Base-by-base conservation (phyloP, 305 asterid genomes). In the Fraxinus greggii region DNA sequence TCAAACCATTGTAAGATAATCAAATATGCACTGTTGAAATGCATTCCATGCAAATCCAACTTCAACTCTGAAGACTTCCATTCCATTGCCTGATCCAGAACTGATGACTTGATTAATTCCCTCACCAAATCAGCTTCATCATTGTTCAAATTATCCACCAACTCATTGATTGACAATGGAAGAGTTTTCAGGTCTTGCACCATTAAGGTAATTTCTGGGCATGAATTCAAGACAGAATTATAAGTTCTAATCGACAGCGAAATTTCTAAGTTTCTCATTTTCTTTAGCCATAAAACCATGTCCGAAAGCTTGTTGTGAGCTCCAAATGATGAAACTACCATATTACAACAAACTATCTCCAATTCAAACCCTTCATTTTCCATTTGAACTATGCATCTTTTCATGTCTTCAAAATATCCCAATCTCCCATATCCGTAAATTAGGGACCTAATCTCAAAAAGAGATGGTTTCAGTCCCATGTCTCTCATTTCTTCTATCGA, bases 11-110 rank as follows among this genome's bases (percentile, higher is more conserved):
- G 97, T 73, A 96, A 89, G 88, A 96, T 84, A 12, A 94, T 80
- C 92, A 96, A 75, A 88, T 90, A 96, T 3, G 95, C 90, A 23
- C 90, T 75, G 40, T 89, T 86, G 87, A 89, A 81, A 88, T 96
- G 99, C 98, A 94, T 90, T 56, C 98, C 98, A 15, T 96, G 99
- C 92, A 94, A 84, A 88, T 96, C 98, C 89, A 94, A 83, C 90
- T 90, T 93, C 93, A 92, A 40, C 87, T 87, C 94, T 4, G 85
- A 84, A 35, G 90, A 81, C 23, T 79, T 85, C 92, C 93, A 90
- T 85, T 87, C 92, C 90, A 88, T 89, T 19, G 82, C 89, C 83
- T 89, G 87, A 80, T 90, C 92, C 78, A 92, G 35, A 81, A 92
- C 86, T 0, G 83, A 78, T 7, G 93, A 86, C 69, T 86, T 85